Conservation (phyloP, 169 alveolate species). For the Ichthyophthirius multifiliis region DNA sequence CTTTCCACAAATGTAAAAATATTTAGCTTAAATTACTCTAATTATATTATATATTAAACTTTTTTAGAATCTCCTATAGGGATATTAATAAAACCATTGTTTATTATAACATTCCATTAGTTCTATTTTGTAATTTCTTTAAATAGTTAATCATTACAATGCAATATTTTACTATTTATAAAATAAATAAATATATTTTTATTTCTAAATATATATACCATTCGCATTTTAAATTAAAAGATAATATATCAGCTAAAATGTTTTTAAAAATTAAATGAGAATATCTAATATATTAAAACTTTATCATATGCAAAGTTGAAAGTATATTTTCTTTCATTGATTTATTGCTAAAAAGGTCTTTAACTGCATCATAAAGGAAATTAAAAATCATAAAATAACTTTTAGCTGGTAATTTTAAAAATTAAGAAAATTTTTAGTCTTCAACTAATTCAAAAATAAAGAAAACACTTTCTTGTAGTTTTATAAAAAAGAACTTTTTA, state of each 20-base stretch:
- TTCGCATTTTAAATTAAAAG: background rate
- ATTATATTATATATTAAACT: background rate
- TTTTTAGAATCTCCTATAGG: slow-evolving; percentile 7
- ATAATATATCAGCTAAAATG: background rate
- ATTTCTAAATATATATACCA: background rate
- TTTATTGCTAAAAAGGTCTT: background rate
- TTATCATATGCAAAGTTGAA: background rate
- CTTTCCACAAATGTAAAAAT: slow-evolving; percentile 3
- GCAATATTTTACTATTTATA: background rate
- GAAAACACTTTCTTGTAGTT: background rate
- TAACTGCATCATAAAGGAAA: background rate
- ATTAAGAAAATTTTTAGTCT: background rate
- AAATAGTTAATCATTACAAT: background rate
- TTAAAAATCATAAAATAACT: background rate
- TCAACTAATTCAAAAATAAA: slow-evolving; percentile 2
- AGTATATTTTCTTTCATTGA: background rate
- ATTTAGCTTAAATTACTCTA: background rate
- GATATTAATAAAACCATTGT: background rate
- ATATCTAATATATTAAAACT: background rate
- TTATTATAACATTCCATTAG: background rate
- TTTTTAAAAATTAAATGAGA: background rate
- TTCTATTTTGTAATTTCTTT: background rate
- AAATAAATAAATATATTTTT: background rate
- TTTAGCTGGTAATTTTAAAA: background rate
- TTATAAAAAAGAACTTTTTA: background rate